Base-by-base conservation (phyloP, 352 stramenopile genomes). In the Pythium sp. region DNA sequence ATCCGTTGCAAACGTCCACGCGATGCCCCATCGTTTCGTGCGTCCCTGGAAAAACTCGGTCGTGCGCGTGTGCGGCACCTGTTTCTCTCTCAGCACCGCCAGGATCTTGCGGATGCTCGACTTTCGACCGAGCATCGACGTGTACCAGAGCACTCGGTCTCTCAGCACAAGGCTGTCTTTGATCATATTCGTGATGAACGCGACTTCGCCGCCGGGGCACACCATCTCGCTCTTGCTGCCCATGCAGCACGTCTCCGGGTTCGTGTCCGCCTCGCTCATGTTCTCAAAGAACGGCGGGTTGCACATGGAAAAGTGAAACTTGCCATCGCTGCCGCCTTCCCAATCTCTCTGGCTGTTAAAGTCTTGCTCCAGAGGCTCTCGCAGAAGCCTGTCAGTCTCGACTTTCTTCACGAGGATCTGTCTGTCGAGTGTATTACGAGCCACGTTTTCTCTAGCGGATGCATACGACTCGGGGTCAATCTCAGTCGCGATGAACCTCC, bases 201-300 rank as follows among this genome's bases (percentile, higher is more conserved):
- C 91, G 18, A 98, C 79, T 72, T 99, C 97, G 7, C 97, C 97
- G 53, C 95, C 96, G 8, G 85, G 79, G 64, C 82, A 92, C 2
- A 91, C 82, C 92, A 97, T 97, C 71, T 97, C 90, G 47, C 71
- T 89, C 1, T 72, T 54, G 34, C 73, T 91, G 4, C 89, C 89
- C 79, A 84, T 94, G 69, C 87, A 96, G 57, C 74, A 78, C 22
- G 80, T 69, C 14, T 84, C 76, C 34, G 87, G 89, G 58, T 96
- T 94, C 60, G 84, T 90, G 53, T 95, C 84, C 3, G 87, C 85
- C 54, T 96, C 80, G 34, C 75, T 68, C 64, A 90, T 87, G 36
- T 82, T 73, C 58, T 97, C 82, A 58, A 95, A 99, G 82, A 99
- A 99, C 0, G 97, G 97, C 58, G 97, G 97, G 73, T 99, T 99